Base-by-base conservation (phyloP, 768 basidiomycete genomes). In the Leccinum broughii region DNA sequence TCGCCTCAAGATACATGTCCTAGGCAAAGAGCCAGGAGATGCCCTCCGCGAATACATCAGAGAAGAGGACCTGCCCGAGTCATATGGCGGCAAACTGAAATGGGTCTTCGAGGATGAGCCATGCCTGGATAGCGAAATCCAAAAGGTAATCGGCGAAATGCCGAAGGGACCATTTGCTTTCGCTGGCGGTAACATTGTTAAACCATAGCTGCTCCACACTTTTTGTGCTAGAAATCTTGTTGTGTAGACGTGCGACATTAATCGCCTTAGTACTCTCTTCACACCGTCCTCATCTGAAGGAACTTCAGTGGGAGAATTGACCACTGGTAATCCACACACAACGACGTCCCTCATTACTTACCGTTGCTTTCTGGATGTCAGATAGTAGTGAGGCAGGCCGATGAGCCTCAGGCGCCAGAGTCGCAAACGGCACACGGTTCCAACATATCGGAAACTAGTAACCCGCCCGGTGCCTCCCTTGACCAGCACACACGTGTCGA, bases 31-130 rank as follows among this genome's bases (percentile, higher is more conserved):
- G 57, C 82, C 84, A 4, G 83, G 82, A 4, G 68, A 78, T 1
- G 74, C 77, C 3, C 79, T 93, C 3, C 74, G 77, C 13, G 77
- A 78, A 15, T 76, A 90, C 46, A 81, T 85, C 54, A 72, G 77
- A 44, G 66, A 74, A 2, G 63, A 73, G 41, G 75, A 85, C 61
- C 77, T 95, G 20, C 93, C 93, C 0, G 80, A 78, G 54, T 73
- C 75, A 17, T 95, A 93, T 68, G 93, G 92, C 3, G 93, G 93
- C 5, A 77, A 82, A 51, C 76, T 94, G 32, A 83, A 84, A 10
- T 95, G 88, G 86, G 76, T 76, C 39, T 93, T 82, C 54, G 83
- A 83, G 63, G 84, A 89, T 56, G 83, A 83, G 48, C 91, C 92
- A 3, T 72, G 68, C 30, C 76, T 92, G 9, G 92, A 93, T 67